Evolutionary conservation across 768 basidiomycete species (phyloP).

Genomic region (Saitozyma podzolica): DNA sequence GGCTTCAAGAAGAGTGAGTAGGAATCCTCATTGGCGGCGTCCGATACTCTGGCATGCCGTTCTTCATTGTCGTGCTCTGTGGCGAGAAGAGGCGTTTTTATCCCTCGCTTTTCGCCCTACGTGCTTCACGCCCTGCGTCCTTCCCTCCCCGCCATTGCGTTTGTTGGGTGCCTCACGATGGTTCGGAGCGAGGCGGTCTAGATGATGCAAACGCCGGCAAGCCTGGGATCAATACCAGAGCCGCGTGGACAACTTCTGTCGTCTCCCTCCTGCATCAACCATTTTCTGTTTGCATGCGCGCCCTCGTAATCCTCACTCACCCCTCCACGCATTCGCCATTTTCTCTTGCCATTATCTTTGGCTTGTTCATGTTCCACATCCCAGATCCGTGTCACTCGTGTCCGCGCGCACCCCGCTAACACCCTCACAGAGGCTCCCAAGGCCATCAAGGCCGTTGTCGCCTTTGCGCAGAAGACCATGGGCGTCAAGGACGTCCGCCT

Average conservation of each 20-base stretch:
- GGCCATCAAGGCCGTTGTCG: conserved; percentile 90
- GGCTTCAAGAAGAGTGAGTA: conserved; percentile 89
- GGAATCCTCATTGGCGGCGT: not conserved
- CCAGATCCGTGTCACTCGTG: not conserved
- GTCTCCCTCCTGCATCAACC: no score
- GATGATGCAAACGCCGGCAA: no score
- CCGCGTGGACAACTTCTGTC: no score
- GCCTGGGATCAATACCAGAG: no score
- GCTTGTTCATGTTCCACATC: not conserved
- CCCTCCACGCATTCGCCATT: not conserved
- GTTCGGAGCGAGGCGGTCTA: no score
- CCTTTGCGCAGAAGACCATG: conserved; percentile 92
- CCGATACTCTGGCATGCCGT: not conserved
- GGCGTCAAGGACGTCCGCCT: conserved; percentile 90
- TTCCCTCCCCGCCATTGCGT: not conserved
- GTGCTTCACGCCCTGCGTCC: not conserved
- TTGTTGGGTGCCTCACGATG: not conserved
- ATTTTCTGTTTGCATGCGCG: no score
- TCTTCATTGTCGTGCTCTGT: not conserved
- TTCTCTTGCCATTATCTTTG: not conserved
- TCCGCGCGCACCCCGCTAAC: conserved; percentile 3
- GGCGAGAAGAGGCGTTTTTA: not conserved
- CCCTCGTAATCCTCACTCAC: not conserved
- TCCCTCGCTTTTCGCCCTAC: not conserved
- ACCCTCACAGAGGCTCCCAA: conserved; percentile 65